Evolutionary conservation across 768 basidiomycete genomes (phyloP), one percentile per base, ranked within the genome.

Genomic region (Gloeostereum incarnatum): DNA sequence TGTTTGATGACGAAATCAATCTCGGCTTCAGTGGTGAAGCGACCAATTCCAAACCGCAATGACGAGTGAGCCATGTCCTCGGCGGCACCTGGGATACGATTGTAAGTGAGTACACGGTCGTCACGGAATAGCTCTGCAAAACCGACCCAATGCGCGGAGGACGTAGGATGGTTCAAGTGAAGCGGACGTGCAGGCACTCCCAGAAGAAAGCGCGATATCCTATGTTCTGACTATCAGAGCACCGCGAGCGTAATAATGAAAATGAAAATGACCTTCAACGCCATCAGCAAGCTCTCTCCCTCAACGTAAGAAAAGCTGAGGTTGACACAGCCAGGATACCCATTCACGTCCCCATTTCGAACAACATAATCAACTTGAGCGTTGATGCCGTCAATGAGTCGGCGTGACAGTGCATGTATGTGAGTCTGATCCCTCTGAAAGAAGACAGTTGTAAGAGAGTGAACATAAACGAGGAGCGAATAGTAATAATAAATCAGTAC

Each of bases 41-140:
- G 80, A 18, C 96, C 96, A 44, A 99, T 85, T 32, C 96, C 96
- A 59, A 99, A 99, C 18, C 96, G 85, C 39, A 99, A 71, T 13
- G 91, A 94, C 13, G 92, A 96, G 56, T 99, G 96, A 0, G 96
- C 96, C 92, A 97, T 96, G 52, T 98, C 96, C 56, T 99, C 96
- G 19, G 92, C 91, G 24, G 94, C 90, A 49, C 89, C 87, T 82
- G 46, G n/a, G n/a, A n/a, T n/a, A 11, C 20, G 21, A 26, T 20
- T 6, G 34, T 38, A 10, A 19, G 35, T 35, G 21, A 22, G 17
- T 11, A 33, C 18, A 8, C 10, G 33, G 5, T 23, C 13, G 9
- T 24, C 10, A 38, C 18, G 34, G 26, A 26, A 21, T 22, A 22
- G 27, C 21, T 4, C 32, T 23, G 17, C 19, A 11, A 18, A 27